phyloP scores from a whole-genome alignment of 1,284 basidiomycete species.

The Malassezia sp. region DNA sequence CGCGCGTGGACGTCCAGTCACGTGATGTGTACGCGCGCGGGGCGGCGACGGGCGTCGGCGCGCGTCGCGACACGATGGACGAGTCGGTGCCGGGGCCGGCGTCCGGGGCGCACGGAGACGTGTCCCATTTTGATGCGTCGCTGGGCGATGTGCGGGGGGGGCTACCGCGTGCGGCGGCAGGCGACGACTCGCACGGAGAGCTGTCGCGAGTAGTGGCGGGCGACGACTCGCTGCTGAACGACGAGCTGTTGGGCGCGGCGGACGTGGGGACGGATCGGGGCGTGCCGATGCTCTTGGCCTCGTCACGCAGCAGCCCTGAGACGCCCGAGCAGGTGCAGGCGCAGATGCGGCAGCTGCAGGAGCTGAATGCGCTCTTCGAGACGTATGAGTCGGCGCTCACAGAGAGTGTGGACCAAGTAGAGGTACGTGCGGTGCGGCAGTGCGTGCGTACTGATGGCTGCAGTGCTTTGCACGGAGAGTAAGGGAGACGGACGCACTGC shows the following conservation, averaged over 20 bases:
- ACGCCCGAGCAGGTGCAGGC: conserved; percentile 24
- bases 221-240: conserved; percentile 26
- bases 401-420: conserved; percentile 29
- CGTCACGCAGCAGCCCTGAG: no score
- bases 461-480: conserved; percentile 29
- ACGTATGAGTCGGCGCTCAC: conserved; percentile 32
- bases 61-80: background rate
- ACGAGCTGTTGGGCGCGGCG: conserved; percentile 22
- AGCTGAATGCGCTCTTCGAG: conserved; percentile 39
- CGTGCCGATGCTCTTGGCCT: no score
- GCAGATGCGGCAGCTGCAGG: conserved; percentile 31
- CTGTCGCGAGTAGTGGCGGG: no score
- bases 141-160: conserved; percentile 2
- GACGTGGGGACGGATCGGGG: no score
- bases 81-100: no score
- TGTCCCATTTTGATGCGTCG: conserved; percentile 3
- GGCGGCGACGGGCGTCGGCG: conserved; percentile 6
- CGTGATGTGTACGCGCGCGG: background rate
- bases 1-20: no score
- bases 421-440: conserved; percentile 24
- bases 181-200: no score
- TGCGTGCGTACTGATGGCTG: background rate
- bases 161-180: no score
- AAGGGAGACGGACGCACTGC: conserved; percentile 29
- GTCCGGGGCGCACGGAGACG: no score